These are phyloP conservation scores for Boletus vinaceobasis DNA, from an alignment of 768 basidiomycete species.

Conservation along the genomic window DNA sequence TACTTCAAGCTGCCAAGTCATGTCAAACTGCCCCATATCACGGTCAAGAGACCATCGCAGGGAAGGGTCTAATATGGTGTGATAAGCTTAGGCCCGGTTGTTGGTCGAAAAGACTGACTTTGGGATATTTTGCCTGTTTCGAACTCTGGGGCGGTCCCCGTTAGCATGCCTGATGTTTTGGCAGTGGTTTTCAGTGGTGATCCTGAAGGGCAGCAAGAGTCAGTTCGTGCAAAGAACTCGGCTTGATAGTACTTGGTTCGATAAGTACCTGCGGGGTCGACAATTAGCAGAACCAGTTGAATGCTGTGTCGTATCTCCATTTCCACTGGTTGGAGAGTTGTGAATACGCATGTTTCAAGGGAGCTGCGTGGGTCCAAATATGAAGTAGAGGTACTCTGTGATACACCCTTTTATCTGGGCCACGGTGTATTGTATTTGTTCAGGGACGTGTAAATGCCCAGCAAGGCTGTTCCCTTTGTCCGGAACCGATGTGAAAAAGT, in stretches of 20 bases:
- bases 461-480: not conserved
- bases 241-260: not conserved
- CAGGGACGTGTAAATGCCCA: not conserved
- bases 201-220: not conserved
- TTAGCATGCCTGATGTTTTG: not conserved
- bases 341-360: too few species aligned
- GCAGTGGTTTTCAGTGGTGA: not conserved
- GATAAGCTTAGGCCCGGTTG: not conserved
- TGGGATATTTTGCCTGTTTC: not conserved
- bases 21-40: constrained; percentile 17
- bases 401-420: not conserved
- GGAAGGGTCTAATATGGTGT: not conserved
- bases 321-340: too few species aligned
- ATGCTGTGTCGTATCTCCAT: too few species aligned
- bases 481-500: not conserved
- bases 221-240: not conserved
- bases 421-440: not conserved
- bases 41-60: constrained; percentile 1
- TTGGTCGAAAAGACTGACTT: constrained; percentile 3
- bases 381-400: too few species aligned
- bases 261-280: not conserved
- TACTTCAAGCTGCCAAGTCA: not conserved
- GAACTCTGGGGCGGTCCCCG: not conserved
- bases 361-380: not conserved
- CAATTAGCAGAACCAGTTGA: not conserved